Conservation (phyloP, 768 basidiomycete species). For the Jaapia argillacea region DNA sequence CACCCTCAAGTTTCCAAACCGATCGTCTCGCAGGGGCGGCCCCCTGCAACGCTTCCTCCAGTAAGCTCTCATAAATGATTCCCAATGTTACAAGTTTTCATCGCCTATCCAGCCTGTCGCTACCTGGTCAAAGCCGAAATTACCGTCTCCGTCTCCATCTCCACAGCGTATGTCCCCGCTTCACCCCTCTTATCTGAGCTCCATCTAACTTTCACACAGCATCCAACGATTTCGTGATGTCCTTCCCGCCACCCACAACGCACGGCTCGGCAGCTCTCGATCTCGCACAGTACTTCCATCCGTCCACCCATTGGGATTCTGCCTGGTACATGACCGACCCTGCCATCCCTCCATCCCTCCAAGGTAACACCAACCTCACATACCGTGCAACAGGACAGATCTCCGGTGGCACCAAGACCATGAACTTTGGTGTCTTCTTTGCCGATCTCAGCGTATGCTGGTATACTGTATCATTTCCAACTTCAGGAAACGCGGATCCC, state of each 20-base stretch:
- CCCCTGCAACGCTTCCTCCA: too few species aligned
- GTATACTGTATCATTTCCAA: constrained; percentile 31
- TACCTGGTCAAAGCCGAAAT: not conserved
- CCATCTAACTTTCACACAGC: too few species aligned
- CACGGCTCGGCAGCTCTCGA: constrained; percentile 30
- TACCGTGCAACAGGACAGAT: constrained; percentile 16
- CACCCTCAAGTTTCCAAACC: too few species aligned
- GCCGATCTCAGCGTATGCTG: constrained; percentile 40
- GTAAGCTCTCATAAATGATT: too few species aligned
- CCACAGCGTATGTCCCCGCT: too few species aligned
- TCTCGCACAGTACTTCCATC: constrained; percentile 34
- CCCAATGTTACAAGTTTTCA: too few species aligned
- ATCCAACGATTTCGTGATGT: too few species aligned
- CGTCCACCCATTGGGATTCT: constrained; percentile 28
- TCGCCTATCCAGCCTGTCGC: too few species aligned
- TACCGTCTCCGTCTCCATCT: too few species aligned
- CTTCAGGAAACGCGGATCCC: constrained; percentile 16
- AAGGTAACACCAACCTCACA: constrained; percentile 6
- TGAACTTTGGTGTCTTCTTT: constrained; percentile 31
- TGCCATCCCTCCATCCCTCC: constrained; percentile 24
- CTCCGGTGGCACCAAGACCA: constrained; percentile 19
- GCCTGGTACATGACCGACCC: constrained; percentile 29
- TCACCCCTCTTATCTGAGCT: too few species aligned
- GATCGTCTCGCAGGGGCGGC: too few species aligned
- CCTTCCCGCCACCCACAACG: not conserved